These are phyloP conservation scores for Coemansia umbellata DNA, from an alignment of 192 early-diverging fungal genomes.

Conservation along the genomic window DNA sequence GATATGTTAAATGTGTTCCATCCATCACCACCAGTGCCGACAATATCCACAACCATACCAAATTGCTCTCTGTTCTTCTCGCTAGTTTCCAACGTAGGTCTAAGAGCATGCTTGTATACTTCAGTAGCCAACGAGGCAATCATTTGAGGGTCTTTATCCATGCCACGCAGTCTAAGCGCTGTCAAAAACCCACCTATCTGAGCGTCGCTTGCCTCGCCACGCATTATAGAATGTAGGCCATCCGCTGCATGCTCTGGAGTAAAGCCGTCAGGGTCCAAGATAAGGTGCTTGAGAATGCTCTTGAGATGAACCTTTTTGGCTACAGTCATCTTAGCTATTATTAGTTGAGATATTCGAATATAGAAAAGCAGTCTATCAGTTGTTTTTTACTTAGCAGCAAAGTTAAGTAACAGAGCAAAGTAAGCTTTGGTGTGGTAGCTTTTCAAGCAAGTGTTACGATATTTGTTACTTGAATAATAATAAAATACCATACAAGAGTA, in stretches of 20 bases:
- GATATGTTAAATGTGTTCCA: constrained; percentile 95
- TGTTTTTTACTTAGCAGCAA: not conserved
- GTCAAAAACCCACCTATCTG: constrained; percentile 86
- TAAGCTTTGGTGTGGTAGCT: too few relatives aligned
- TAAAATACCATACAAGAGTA: too few relatives aligned
- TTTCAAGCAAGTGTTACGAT: too few relatives aligned
- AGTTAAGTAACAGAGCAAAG: too few relatives aligned
- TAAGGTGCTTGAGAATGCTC: constrained; percentile 61
- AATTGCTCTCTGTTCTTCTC: constrained; percentile 18
- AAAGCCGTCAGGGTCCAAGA: constrained; percentile 58
- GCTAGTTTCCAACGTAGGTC: constrained; percentile 53
- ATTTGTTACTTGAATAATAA: too few relatives aligned
- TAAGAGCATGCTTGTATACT: constrained; percentile 69
- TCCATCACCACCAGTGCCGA: constrained; percentile 95
- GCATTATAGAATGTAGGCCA: constrained; percentile 69
- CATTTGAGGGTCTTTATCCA: constrained; percentile 68
- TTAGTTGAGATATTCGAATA: not conserved
- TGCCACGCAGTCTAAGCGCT: constrained; percentile 61
- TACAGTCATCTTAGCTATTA: constrained; percentile 1
- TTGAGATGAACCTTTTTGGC: constrained; percentile 23
- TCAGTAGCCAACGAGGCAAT: constrained; percentile 74
- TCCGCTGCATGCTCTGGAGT: constrained; percentile 55
- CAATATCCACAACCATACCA: constrained; percentile 74
- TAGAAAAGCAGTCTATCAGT: not conserved
- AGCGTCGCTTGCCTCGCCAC: constrained; percentile 64